Base-by-base conservation (phyloP, 2,329 filamentous ascomycete genomes). In the Xylaria sp. region DNA sequence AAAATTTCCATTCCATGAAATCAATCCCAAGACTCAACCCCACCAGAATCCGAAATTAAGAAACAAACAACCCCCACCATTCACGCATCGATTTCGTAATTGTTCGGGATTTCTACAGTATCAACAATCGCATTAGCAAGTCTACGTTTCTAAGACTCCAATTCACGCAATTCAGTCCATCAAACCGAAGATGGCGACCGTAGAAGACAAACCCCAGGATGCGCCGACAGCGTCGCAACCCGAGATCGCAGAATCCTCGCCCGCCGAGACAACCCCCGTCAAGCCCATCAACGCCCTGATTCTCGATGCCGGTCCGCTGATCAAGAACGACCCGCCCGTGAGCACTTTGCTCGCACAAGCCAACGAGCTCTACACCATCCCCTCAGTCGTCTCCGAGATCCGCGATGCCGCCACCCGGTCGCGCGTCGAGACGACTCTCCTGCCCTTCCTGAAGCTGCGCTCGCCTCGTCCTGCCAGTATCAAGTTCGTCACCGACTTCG, bases 221-320 rank as follows among this genome's bases (percentile, higher is more conserved):
- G 60, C 59, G 42, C 62, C 64, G 16, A 57, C 59, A 55, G 63
- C 59, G 50, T 39, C 60, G 11, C 10, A 5, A n/a, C 48, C 57
- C 13, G 57, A 57, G 44, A 46, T 10, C 16, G 46, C 59, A 3
- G 55, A 54, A 18, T 19, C 50, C 2, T 10, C 52, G 1, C 23
- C 34, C 37, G 8, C 47, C 44, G 58, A 63, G 18, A 49, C 59
- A 23, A 52, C 63, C 13, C 54, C 58, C 4, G 60, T 62, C 11
- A 66, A 96, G 92, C 82, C 87, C 0, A 85, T 96, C 54, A 87
- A 95, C 76, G 89, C 88, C 57, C 84, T 97, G 55, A 83, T 97
- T 34, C 82, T 99, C 66, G 94, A 99, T 72, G 89, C 94, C 2
- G 93, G 92, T 30, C 92, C 93, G 6, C 86, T 99, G 62, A 92